Conservation (phyloP, 2,329 filamentous ascomycete genomes). For the Penicillium freii region DNA sequence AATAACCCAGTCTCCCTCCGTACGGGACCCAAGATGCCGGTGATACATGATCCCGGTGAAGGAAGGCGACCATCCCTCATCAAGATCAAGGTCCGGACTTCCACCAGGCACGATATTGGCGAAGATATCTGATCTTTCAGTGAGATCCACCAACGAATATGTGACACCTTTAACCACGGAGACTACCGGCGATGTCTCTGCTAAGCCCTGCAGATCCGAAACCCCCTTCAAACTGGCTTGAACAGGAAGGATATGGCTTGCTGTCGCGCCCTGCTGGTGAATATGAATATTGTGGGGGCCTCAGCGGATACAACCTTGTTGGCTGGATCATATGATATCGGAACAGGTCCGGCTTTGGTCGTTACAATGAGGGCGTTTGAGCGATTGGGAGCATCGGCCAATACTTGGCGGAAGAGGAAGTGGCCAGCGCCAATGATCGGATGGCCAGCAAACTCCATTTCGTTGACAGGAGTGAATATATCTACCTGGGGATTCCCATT, state of each 20-base stretch:
- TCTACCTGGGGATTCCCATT: conserved; percentile 49
- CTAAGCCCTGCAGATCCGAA: conserved; percentile 7
- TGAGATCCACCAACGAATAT: conserved; percentile 29
- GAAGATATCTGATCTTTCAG: conserved; percentile 21
- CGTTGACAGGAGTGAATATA: conserved; percentile 57
- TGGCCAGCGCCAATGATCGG: conserved; percentile 54
- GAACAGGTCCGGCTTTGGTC: conserved; percentile 47
- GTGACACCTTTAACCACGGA: conserved; percentile 72
- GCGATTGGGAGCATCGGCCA: conserved; percentile 8
- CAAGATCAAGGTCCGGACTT: conserved; percentile 25
- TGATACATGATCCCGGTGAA: conserved; percentile 34
- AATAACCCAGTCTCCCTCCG: conserved; percentile 18
- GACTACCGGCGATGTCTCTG: conserved; percentile 48
- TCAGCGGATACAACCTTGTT: conserved; percentile 53
- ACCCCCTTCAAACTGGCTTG: background rate
- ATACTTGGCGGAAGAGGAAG: conserved; percentile 36
- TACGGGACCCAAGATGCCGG: conserved; percentile 11
- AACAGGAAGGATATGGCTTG: conserved; percentile 18
- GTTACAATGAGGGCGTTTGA: conserved; percentile 16
- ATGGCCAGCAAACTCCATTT: conserved; percentile 64
- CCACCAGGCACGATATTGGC: conserved; percentile 18
- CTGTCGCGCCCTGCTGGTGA: conserved; percentile 45
- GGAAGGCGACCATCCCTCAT: conserved; percentile 28
- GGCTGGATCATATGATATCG: conserved; percentile 39
- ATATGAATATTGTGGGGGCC: conserved; percentile 64